These are phyloP conservation scores for Cytidiella melzeri DNA, from an alignment of 768 basidiomycete species.

Conservation along the genomic window DNA sequence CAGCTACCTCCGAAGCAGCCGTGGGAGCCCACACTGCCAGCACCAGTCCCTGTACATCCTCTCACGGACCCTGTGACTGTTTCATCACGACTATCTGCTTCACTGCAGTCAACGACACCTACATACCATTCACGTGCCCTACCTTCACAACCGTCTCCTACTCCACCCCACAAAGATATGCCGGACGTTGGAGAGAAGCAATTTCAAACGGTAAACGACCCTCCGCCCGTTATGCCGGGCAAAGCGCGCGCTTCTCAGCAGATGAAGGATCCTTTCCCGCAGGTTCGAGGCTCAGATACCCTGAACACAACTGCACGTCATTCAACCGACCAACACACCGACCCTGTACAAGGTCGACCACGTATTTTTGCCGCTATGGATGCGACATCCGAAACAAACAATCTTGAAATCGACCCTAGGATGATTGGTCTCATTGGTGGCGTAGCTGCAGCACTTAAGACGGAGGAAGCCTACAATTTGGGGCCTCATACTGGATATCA, in stretches of 20 bases:
- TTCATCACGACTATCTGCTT: not conserved
- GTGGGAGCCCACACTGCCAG: not conserved
- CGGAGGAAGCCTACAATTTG: not conserved
- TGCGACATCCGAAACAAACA: conserved; percentile 5
- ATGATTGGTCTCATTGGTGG: conserved; percentile 5
- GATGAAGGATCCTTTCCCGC: conserved; percentile 1
- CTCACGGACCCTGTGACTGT: not conserved
- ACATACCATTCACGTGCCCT: not conserved
- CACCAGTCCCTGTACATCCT: not conserved
- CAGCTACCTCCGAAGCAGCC: too few species aligned
- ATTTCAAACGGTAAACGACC: not conserved
- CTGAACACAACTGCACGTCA: conserved; percentile 21
- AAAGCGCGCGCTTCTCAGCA: not conserved
- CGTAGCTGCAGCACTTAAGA: conserved; percentile 2
- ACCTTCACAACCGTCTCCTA: not conserved
- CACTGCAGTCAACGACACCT: not conserved
- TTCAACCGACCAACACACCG: too few species aligned
- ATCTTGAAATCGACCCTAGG: conserved; percentile 6
- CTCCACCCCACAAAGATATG: not conserved
- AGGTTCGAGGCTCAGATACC: not conserved
- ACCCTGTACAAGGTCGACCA: too few species aligned
- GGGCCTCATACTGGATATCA: not conserved
- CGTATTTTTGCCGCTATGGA: conserved; percentile 57
- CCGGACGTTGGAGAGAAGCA: not conserved
- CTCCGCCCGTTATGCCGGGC: not conserved